Percentiles rank a stretch among this genome's conserved stretches.
Conservation (phyloP, 1,139 yeast species). For the Candida gigantensis region DNA sequence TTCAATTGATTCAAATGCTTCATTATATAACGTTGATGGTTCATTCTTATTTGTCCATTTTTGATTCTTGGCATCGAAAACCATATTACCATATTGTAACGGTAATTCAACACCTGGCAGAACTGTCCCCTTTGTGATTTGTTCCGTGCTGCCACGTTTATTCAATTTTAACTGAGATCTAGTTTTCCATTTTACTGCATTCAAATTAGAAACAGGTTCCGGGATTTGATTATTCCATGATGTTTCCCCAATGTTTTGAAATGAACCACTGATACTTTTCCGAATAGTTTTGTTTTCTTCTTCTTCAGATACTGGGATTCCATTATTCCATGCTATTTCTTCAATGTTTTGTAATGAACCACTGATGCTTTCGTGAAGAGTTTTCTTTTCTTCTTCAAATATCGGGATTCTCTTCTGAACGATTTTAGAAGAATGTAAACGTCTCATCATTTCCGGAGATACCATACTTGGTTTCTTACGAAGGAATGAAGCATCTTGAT, state of each 20-base stretch:
- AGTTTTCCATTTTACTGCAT: conserved; percentile 36
- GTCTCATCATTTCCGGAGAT: conserved; percentile 2
- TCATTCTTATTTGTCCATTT: conserved; percentile 39
- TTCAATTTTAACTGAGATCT: conserved; percentile 34
- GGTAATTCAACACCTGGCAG: conserved; percentile 41
- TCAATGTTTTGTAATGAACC: too few species aligned
- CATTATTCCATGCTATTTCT: too few species aligned
- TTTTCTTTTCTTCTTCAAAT: conserved; percentile 14
- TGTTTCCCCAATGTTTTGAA: too few species aligned
- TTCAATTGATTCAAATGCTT: conserved; percentile 45
- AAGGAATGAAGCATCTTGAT: too few species aligned
- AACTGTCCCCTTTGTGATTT: conserved; percentile 29
- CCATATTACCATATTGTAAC: conserved; percentile 39
- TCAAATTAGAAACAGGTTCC: too few species aligned
- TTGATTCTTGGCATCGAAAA: conserved; percentile 37
- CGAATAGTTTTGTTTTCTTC: too few species aligned
- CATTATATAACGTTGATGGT: conserved; percentile 1
- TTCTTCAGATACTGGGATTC: too few species aligned
- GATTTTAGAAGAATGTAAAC: conserved; percentile 2
- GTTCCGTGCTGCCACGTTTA: conserved; percentile 4
- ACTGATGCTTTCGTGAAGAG: too few species aligned
- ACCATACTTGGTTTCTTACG: too few species aligned
- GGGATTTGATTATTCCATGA: too few species aligned
- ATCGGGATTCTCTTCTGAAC: conserved; percentile 3
- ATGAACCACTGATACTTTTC: too few species aligned